Conservation (phyloP, 176 grass and related monocot genomes). For the Lolium multiflorum region DNA sequence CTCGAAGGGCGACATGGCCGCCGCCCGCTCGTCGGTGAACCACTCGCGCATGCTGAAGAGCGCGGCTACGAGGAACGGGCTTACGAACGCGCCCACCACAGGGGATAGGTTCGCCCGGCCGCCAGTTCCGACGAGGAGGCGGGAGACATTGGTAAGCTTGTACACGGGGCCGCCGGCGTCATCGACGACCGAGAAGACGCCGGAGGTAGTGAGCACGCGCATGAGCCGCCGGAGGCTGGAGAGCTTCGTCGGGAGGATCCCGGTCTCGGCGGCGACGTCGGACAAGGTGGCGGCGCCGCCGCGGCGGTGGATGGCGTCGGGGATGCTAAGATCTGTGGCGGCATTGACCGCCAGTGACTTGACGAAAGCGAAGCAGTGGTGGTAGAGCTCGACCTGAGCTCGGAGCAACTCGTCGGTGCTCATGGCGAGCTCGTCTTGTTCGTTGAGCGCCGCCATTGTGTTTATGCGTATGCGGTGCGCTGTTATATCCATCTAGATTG, state of each 20-base stretch:
- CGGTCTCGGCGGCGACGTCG: background rate
- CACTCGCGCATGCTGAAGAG: background rate
- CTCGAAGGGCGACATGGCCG: background rate
- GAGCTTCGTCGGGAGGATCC: background rate
- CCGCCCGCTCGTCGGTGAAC: slow-evolving; percentile 5
- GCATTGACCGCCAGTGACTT: background rate
- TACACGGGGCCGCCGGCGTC: background rate
- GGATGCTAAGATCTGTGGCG: background rate
- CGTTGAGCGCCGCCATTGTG: too few relatives aligned
- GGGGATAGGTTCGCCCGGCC: background rate
- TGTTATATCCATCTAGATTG: too few relatives aligned
- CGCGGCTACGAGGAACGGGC: background rate
- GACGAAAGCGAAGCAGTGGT: background rate
- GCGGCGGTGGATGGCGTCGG: background rate
- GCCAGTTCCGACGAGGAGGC: background rate
- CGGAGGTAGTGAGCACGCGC: slow-evolving; percentile 3
- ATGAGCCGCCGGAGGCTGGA: background rate
- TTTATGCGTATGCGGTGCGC: too few relatives aligned
- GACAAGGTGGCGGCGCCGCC: background rate
- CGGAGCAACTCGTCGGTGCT: background rate
- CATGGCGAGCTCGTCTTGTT: background rate
- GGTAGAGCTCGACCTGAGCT: background rate
- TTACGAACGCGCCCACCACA: background rate
- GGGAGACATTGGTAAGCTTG: background rate
- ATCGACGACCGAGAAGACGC: background rate